phyloP scores from a whole-genome alignment of 1,139 yeast genomes.

The Sugiyamaella grinbergsii region DNA sequence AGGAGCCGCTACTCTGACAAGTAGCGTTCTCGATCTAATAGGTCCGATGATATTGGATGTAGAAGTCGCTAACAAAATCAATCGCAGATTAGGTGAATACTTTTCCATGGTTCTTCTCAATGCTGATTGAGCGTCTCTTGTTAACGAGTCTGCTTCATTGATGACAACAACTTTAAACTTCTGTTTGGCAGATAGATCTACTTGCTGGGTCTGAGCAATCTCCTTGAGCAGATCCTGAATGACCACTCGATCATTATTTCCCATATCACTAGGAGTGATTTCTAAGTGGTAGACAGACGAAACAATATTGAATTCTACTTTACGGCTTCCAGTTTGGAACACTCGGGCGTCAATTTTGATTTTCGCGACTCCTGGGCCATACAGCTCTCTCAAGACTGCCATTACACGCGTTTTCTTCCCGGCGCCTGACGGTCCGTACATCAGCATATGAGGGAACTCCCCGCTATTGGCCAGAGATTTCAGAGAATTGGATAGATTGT shows the following conservation, averaged over 20 bases:
- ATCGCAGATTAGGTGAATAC: conserved; percentile 82
- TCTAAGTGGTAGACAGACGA: conserved; percentile 90
- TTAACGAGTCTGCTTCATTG: conserved; percentile 89
- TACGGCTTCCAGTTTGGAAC: conserved; percentile 71
- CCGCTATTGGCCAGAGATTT: conserved; percentile 62
- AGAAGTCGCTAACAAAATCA: conserved; percentile 82
- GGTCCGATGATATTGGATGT: conserved; percentile 93
- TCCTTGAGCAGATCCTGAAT: conserved; percentile 93
- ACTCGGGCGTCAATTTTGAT: conserved; percentile 88
- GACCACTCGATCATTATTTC: conserved; percentile 90
- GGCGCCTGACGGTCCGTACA: conserved; percentile 96
- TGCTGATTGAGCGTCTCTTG: conserved; percentile 97
- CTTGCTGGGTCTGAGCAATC: conserved; percentile 92
- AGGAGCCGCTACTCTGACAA: conserved; percentile 88
- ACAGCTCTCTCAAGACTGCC: conserved; percentile 75
- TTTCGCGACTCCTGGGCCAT: conserved; percentile 78
- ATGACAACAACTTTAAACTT: conserved; percentile 89
- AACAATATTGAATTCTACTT: conserved; percentile 86
- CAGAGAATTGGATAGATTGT: conserved; percentile 62
- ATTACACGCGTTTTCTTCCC: conserved; percentile 95
- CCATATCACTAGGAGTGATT: conserved; percentile 96
- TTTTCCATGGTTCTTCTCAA: conserved; percentile 97
- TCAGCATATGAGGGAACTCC: conserved; percentile 88
- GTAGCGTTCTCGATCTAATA: conserved; percentile 85
- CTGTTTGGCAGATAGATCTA: conserved; percentile 72